Evolutionary conservation across 305 asterid species (phyloP), one percentile per base, ranked within the genome.

Genomic region (Rubia peregrina): DNA sequence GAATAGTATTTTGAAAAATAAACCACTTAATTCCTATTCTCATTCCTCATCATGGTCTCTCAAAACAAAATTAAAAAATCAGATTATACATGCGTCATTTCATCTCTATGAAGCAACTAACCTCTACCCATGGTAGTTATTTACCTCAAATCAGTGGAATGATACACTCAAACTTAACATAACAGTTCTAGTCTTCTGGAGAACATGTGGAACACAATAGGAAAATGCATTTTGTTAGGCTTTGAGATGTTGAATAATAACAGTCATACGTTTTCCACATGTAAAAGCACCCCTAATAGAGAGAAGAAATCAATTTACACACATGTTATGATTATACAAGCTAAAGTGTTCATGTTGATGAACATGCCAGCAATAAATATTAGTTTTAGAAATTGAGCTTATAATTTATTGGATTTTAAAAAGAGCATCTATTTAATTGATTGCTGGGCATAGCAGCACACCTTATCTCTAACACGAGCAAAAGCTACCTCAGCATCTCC

Each of bases 401-500:
- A 57, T 33, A 33, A 3, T 36, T 24, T 16, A 3, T 44, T 49
- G n/a, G 63, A 56, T 33, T n/a, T 71, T 61, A 24, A 30, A 21
- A 7, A 17, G 22, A 11, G 33, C 9, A 64, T 56, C 67, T 57
- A 72, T 67, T 61, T 65, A 60, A 73, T 26, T 61, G 51, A 68
- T 78, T 19, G 36, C 49, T 74, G 51, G 73, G 43, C 59, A 80
- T 49, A 77, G 71, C 19, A 68, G 56, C 66, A 46, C 72, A 90
- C 99, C 98, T 91, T 87, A 74, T 74, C 78, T 77, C 95, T 90
- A 74, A 91, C 96, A 71, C 96, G 88, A 79, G 92, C 77, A 26
- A 89, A 94, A 46, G 99, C 98, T 71, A 82, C 82, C 80, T 84
- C 97, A 30, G 96, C 96, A 33, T 87, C 96, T 55, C 87, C 95